Base-by-base conservation (phyloP, 1,139 yeast genomes). In the Taphrina wiesneri region DNA sequence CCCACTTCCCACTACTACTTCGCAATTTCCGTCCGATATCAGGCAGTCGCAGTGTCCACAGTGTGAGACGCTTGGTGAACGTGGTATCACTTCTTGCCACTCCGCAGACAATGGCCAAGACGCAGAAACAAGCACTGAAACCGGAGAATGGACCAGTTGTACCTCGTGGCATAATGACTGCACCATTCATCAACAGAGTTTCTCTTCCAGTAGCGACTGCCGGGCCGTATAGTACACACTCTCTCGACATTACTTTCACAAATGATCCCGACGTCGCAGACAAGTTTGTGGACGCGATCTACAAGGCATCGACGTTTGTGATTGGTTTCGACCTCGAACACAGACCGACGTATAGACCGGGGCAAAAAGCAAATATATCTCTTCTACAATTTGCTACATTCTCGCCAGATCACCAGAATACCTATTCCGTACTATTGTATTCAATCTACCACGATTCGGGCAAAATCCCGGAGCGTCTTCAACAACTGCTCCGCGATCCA, bases 241-340 rank as follows among this genome's bases (percentile, higher is more conserved):
- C 23, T 7, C 64, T 60, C 5, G 51, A 34, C 17, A 51, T 60
- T 15, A 26, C 39, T 32, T 60, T 47, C 51, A 60, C 57, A 28
- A 60, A 60, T 23, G 39, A 36, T 23, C 28, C 51, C 4, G 7
- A 51, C 4, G 21, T 17, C 9, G 64, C 57, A 2, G 43, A 60
- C 4, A 28, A n/a, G 4, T 60, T 60, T 28, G 46, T 52, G 36
- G 49, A 45, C 28, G 43, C 11, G n/a, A 23, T n/a, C 2, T 51
- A 51, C n/a, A 4, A 23, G 3, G 11, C 43, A 11, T 11, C 28
- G 7, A 6, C 49, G 43, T 15, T 5, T 23, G 21, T 28, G n/a
- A 15, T 51, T 2, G 64, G 64, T 2, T 60, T 60, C 47, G 64
- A 60, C 41, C 43, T 60, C 26, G 64, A 60, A 43, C 64, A 60